phyloP scores from a whole-genome alignment of 768 basidiomycete genomes.

The Lepiota brunneoincarnata region DNA sequence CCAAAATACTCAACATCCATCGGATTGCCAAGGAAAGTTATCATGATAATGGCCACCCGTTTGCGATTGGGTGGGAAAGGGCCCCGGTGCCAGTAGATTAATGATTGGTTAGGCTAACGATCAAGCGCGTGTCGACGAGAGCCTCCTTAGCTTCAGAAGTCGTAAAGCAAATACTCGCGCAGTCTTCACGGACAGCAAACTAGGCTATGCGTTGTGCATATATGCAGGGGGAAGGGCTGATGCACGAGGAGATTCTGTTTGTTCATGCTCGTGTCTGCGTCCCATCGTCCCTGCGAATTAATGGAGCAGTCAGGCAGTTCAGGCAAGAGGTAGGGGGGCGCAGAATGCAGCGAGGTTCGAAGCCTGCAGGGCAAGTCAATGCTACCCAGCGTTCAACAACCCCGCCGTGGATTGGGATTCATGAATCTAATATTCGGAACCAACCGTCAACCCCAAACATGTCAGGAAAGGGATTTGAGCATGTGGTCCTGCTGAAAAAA shows the following conservation, averaged over 20 bases:
- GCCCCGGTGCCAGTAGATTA: background rate
- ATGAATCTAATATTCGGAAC: background rate
- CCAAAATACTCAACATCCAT: too few species aligned
- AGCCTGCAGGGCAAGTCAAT: background rate
- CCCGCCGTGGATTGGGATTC: background rate
- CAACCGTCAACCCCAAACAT: background rate
- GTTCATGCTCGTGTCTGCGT: slow-evolving; percentile 6
- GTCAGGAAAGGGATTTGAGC: background rate
- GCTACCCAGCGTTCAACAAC: too few species aligned
- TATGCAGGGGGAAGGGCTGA: background rate
- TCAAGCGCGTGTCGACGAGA: slow-evolving; percentile 2
- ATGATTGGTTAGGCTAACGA: slow-evolving; percentile 1
- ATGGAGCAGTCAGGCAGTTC: background rate
- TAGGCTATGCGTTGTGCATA: too few species aligned
- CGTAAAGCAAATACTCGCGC: background rate
- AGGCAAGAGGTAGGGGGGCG: too few species aligned
- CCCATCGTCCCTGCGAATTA: background rate
- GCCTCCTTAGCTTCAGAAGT: background rate
- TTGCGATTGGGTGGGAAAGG: too few species aligned
- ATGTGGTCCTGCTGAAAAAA: background rate
- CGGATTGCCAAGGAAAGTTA: too few species aligned
- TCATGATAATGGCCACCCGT: too few species aligned
- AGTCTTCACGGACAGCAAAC: background rate
- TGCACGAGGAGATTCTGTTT: slow-evolving; percentile 4
- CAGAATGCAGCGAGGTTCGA: background rate